Evolutionary conservation across 2,329 filamentous ascomycete species (phyloP).

Genomic region (Fusarium armeniacum): DNA sequence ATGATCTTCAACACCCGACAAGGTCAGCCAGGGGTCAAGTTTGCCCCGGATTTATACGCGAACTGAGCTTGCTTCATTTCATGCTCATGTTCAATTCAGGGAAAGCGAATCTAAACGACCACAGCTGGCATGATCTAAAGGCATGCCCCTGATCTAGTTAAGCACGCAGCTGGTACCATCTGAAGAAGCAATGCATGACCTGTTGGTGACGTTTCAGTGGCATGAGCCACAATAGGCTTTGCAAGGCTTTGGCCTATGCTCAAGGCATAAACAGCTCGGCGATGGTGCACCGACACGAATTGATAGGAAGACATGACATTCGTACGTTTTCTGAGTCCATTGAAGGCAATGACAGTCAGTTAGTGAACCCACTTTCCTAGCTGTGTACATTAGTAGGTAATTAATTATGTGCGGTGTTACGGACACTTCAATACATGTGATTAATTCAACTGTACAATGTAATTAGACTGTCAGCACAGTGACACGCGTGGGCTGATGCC

Average conservation of each 20-base stretch:
- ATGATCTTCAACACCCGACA: conserved; percentile 30
- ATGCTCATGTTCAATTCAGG: background rate
- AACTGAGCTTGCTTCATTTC: conserved; percentile 17
- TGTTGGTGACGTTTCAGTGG: conserved; percentile 48
- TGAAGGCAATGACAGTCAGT: conserved; percentile 12
- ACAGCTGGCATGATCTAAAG: conserved; percentile 13
- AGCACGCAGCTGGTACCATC: background rate
- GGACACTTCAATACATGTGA: conserved; percentile 27
- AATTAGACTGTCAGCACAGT: conserved; percentile 6
- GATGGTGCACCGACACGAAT: conserved; percentile 28
- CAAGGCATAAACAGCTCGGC: conserved; percentile 27
- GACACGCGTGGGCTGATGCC: conserved; percentile 33
- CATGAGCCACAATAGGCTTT: conserved; percentile 42
- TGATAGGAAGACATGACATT: conserved; percentile 24
- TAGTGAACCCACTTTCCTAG: background rate
- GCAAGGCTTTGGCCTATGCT: conserved; percentile 33
- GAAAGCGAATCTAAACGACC: conserved; percentile 21
- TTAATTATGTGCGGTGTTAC: conserved; percentile 19
- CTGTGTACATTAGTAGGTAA: background rate
- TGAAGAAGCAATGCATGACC: conserved; percentile 39
- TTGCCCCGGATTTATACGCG: conserved; percentile 32
- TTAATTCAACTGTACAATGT: conserved; percentile 9
- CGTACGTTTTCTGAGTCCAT: conserved; percentile 40
- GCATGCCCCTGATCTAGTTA: background rate
- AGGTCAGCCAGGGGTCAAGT: conserved; percentile 28